Evolutionary conservation across 768 basidiomycete genomes (phyloP).

Genomic region (Lactarius vividus): DNA sequence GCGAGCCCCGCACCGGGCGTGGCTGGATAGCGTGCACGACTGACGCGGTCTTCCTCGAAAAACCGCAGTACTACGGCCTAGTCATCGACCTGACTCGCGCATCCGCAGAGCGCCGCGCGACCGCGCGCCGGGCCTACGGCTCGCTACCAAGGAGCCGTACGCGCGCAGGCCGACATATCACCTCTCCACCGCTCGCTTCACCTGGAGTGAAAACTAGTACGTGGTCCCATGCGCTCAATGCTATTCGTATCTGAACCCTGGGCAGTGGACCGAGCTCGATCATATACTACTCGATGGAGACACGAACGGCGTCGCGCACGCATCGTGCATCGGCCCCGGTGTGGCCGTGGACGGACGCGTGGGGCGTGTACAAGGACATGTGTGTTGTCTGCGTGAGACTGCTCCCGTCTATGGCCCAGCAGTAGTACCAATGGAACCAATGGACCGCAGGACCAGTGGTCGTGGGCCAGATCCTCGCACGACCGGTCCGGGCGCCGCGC

Average conservation of each 20-base stretch:
- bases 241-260: no score
- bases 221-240: constrained; percentile 25
- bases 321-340: background rate
- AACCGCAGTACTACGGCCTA: constrained; percentile 54
- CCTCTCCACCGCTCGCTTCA: constrained; percentile 64
- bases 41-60: no score
- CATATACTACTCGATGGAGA: constrained; percentile 41
- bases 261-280: no score
- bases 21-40: no score
- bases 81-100: constrained; percentile 74
- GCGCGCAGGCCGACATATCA: constrained; percentile 45
- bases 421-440: constrained; percentile 43
- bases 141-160: constrained; percentile 49
- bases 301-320: background rate
- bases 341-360: constrained; percentile 61
- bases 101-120: constrained; percentile 47
- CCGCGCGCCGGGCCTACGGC: constrained; percentile 53
- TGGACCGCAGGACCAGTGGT: background rate
- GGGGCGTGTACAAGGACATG: constrained; percentile 82
- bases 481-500: constrained; percentile 3
- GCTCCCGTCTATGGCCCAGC: constrained; percentile 65
- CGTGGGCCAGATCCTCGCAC: background rate
- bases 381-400: constrained; percentile 78
- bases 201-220: constrained; percentile 82
- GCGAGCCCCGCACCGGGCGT: no score